These are phyloP conservation scores for Picea abies DNA, from an alignment of 83 land plant genomes.

Conservation along the genomic window DNA sequence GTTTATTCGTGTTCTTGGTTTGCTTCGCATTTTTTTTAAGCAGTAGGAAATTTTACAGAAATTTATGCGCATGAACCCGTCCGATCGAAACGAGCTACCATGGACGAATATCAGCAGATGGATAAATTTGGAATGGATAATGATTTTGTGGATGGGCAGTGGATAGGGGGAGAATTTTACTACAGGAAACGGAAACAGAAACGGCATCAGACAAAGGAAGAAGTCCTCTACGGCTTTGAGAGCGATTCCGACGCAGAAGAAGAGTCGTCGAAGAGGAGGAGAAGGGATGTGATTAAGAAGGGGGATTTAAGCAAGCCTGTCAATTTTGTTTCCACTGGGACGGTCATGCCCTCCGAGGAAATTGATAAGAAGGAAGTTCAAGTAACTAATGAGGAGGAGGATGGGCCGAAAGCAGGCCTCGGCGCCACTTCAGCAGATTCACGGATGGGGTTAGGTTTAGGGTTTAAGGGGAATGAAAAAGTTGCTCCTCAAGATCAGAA, in stretches of 20 bases:
- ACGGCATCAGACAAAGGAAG: slow-evolving; percentile 79
- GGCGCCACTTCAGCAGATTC: not conserved
- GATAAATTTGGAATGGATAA: slow-evolving; percentile 85
- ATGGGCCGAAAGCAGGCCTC: slow-evolving; percentile 16
- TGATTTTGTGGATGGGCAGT: slow-evolving; percentile 81
- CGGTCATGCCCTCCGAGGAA: slow-evolving; percentile 73
- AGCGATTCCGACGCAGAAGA: slow-evolving; percentile 62
- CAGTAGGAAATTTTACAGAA: too few species aligned
- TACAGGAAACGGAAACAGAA: slow-evolving; percentile 66
- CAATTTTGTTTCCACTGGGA: slow-evolving; percentile 83
- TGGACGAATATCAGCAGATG: slow-evolving; percentile 92
- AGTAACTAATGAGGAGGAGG: slow-evolving; percentile 27
- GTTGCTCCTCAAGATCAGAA: slow-evolving; percentile 23
- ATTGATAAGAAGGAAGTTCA: slow-evolving; percentile 37
- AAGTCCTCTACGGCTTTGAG: slow-evolving; percentile 73
- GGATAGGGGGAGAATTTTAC: slow-evolving; percentile 86
- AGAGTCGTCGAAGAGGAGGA: slow-evolving; percentile 17
- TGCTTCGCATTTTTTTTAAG: too few species aligned
- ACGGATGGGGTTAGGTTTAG: not conserved
- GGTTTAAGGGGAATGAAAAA: slow-evolving; percentile 19
- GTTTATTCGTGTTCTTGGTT: too few species aligned
- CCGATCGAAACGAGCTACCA: not conserved
- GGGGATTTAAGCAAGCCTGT: slow-evolving; percentile 74
- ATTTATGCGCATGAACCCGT: too few species aligned
- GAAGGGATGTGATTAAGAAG: slow-evolving; percentile 49